phyloP scores from a whole-genome alignment of 2,329 filamentous ascomycete genomes.

The Lachnellula willkommii region DNA sequence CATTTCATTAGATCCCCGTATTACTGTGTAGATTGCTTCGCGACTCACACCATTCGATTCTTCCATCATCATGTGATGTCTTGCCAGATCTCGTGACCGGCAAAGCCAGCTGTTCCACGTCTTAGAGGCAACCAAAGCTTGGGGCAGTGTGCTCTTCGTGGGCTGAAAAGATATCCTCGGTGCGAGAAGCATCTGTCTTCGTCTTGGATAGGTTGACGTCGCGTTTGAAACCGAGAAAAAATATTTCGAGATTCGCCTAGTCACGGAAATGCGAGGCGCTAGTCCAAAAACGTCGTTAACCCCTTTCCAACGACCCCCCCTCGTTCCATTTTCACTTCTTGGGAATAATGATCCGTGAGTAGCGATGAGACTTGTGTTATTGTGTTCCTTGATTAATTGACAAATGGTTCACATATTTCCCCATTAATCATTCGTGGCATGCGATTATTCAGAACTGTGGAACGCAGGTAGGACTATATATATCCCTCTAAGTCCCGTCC shows the following conservation, averaged over 20 bases:
- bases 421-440: no score
- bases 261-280: not conserved
- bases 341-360: not conserved
- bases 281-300: not conserved
- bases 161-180: not conserved
- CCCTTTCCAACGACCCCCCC: not conserved
- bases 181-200: not conserved
- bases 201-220: not conserved
- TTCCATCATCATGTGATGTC: constrained; percentile 15
- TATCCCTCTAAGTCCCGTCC: no score
- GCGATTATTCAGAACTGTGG: no score
- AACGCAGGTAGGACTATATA: no score
- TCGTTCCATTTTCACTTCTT: not conserved
- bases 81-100: constrained; percentile 2
- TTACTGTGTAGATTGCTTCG: not conserved
- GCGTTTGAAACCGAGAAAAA: no score
- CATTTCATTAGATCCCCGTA: not conserved
- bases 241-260: not conserved
- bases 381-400: no score
- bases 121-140: no score
- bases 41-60: constrained; percentile 4
- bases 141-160: not conserved
- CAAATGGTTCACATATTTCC: no score
- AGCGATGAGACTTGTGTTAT: no score
- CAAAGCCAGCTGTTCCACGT: not conserved